These are phyloP conservation scores for Boletus huronensis DNA, from an alignment of 768 basidiomycete species.

Conservation along the genomic window DNA sequence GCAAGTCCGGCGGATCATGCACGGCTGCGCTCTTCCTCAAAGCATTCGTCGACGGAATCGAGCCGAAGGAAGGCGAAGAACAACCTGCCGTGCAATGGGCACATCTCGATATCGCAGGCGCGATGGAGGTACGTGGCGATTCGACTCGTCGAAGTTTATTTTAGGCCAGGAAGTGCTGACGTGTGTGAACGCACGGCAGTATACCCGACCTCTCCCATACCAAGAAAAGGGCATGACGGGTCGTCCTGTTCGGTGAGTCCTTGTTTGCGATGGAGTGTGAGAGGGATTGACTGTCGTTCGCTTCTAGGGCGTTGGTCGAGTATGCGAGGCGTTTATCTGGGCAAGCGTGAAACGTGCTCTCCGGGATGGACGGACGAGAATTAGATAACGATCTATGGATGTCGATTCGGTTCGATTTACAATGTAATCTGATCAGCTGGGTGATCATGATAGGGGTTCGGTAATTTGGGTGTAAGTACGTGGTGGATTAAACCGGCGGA, in stretches of 20 bases:
- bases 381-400: conserved; percentile 1
- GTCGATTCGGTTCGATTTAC: neutral
- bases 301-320: conserved; percentile 32
- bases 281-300: neutral
- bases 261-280: neutral
- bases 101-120: conserved; percentile 80
- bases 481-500: neutral
- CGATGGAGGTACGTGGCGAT: conserved; percentile 57
- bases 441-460: neutral
- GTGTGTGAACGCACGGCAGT: conserved; percentile 28
- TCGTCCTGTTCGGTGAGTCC: conserved; percentile 68
- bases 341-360: conserved; percentile 12
- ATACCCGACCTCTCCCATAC: conserved; percentile 54
- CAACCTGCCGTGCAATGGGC: conserved; percentile 71
- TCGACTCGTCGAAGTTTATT: conserved; percentile 3
- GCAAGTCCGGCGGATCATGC: conserved; percentile 64
- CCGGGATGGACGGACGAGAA: neutral
- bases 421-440: neutral
- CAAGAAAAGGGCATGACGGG: conserved; percentile 78
- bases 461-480: neutral
- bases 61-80: conserved; percentile 53
- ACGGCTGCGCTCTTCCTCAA: conserved; percentile 89
- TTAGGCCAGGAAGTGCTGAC: neutral
- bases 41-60: conserved; percentile 73
- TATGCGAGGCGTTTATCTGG: conserved; percentile 28